Conservation (phyloP, 1,284 basidiomycete genomes). For the Peniophora sp. region DNA sequence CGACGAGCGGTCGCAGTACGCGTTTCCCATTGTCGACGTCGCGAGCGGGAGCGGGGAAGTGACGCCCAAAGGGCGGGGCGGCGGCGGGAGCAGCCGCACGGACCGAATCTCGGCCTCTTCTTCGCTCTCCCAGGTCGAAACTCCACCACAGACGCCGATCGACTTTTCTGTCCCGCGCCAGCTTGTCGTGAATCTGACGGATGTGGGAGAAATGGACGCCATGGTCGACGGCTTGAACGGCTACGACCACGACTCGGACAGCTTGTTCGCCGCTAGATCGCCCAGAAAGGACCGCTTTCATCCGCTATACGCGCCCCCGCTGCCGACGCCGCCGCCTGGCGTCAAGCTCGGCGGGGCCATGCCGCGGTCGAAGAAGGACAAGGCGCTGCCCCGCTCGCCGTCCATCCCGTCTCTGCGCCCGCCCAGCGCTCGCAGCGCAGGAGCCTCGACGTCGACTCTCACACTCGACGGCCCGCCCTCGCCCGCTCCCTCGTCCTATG, state of each 20-base stretch:
- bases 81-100: too few relatives aligned
- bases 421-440: conserved; percentile 39
- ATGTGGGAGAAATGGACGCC: conserved; percentile 79
- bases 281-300: conserved; percentile 36
- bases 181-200: conserved; percentile 66
- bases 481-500: conserved; percentile 16
- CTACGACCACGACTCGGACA: conserved; percentile 35
- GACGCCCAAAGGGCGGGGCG: conserved; percentile 8
- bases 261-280: conserved; percentile 36
- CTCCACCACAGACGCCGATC: conserved; percentile 58
- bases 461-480: conserved; percentile 6
- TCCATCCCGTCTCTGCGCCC: conserved; percentile 19
- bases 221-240: conserved; percentile 81
- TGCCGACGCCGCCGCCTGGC: conserved; percentile 75
- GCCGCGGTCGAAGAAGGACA: conserved; percentile 22
- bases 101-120: conserved; percentile 57
- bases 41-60: conserved; percentile 9
- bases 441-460: conserved; percentile 13
- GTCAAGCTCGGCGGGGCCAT: conserved; percentile 63
- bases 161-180: conserved; percentile 38
- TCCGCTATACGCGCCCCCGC: conserved; percentile 69
- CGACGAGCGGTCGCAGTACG: conserved; percentile 26
- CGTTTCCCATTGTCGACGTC: conserved; percentile 2
- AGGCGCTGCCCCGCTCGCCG: conserved; percentile 19
- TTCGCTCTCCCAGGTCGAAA: conserved; percentile 45